These are phyloP conservation scores for Pichia sp. DNA, from an alignment of 1,139 yeast genomes.

Conservation along the genomic window DNA sequence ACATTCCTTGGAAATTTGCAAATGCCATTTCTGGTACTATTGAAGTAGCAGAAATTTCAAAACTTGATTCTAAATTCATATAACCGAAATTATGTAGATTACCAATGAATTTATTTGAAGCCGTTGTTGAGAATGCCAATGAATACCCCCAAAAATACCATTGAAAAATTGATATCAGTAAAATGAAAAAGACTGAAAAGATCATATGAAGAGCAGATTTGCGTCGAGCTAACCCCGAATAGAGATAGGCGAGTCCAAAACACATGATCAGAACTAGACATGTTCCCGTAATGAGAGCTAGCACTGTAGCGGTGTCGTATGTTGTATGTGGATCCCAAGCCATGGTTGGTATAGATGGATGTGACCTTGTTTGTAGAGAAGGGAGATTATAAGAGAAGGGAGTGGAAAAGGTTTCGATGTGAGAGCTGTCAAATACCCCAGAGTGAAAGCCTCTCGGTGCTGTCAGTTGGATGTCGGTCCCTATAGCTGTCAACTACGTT, in stretches of 20 bases:
- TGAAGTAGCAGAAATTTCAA: conserved; percentile 29
- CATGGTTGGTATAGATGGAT: no score
- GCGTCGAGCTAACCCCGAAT: conserved; percentile 88
- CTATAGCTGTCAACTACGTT: no score
- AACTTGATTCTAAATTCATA: conserved; percentile 34
- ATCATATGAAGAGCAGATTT: conserved; percentile 86
- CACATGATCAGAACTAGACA: conserved; percentile 87
- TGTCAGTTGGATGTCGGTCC: no score
- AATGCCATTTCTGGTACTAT: conserved; percentile 75
- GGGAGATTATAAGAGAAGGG: no score
- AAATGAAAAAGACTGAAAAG: conserved; percentile 67
- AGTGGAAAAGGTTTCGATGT: no score
- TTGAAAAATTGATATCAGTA: conserved; percentile 53
- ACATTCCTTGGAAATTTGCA: conserved; percentile 87
- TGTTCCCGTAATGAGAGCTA: conserved; percentile 48
- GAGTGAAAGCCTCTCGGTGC: no score
- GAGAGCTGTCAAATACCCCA: no score
- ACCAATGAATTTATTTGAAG: conserved; percentile 81
- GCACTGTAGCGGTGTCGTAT: conserved; percentile 38
- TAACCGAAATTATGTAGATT: conserved; percentile 78
- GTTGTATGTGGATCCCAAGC: no score
- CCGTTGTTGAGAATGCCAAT: conserved; percentile 70
- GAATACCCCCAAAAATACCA: conserved; percentile 99
- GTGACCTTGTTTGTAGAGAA: no score
- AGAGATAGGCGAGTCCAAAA: conserved; percentile 89